Conservation (phyloP, 129 eudicot genomes). For the Tagetes patula region DNA sequence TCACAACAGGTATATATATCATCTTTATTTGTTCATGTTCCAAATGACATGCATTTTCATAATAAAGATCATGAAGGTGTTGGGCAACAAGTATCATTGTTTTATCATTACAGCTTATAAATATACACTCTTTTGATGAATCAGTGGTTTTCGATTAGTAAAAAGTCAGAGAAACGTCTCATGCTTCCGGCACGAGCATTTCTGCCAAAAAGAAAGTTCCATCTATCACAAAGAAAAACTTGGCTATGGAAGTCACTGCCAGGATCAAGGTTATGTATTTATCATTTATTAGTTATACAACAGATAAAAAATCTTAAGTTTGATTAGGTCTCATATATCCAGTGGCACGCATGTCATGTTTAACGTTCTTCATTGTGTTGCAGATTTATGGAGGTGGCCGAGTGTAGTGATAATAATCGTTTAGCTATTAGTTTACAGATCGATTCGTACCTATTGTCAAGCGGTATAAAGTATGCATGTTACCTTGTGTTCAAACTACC, state of each 20-base stretch:
- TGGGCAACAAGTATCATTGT: neutral
- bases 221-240: too few relatives aligned
- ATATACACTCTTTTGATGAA: neutral
- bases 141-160: conserved; percentile 11
- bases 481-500: conserved; percentile 26
- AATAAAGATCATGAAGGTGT: neutral
- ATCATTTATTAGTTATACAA: too few relatives aligned
- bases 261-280: conserved; percentile 3
- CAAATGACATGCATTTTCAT: too few relatives aligned
- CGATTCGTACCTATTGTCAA: neutral
- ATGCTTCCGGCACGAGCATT: conserved; percentile 14
- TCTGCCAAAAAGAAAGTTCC: neutral
- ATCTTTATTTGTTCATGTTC: too few relatives aligned
- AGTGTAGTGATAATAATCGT: neutral
- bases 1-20: neutral
- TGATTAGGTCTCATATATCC: too few relatives aligned
- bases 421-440: neutral
- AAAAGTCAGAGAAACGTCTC: neutral
- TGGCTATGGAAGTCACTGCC: conserved; percentile 1
- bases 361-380: neutral
- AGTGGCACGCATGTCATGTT: too few relatives aligned
- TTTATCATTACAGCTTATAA: neutral
- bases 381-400: conserved; percentile 10
- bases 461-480: conserved; percentile 5
- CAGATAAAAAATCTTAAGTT: too few relatives aligned